A percentile compares a stretch with the other conserved stretches of the same genome.
These are phyloP conservation scores for Dactylella cylindrospora DNA, from an alignment of 2,329 filamentous ascomycete species.

Conservation along the genomic window DNA sequence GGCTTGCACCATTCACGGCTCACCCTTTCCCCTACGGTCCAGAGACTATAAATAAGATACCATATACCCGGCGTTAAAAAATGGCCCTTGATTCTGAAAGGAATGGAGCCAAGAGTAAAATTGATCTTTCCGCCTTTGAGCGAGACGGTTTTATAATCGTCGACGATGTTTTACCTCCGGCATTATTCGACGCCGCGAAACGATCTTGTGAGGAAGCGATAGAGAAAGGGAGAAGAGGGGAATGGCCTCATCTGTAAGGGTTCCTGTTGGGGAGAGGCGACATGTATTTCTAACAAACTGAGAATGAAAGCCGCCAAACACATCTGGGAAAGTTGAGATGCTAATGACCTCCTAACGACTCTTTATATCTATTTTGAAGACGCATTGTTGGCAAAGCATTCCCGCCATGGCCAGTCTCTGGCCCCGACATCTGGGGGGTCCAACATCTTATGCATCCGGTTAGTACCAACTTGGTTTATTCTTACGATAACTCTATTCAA, in stretches of 20 bases:
- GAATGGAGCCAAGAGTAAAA: too few relatives aligned
- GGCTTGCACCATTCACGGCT: too few relatives aligned
- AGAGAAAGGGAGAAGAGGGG: slow-evolving; percentile 30
- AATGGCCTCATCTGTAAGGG: slow-evolving; percentile 37
- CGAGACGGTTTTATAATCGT: slow-evolving; percentile 38
- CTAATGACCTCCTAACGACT: slow-evolving; percentile 3
- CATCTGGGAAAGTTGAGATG: neutral
- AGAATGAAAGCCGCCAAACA: too few relatives aligned
- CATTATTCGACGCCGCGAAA: slow-evolving; percentile 29
- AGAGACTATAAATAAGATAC: too few relatives aligned
- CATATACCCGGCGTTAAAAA: too few relatives aligned
- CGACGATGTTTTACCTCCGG: slow-evolving; percentile 29
- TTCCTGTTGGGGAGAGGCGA: too few relatives aligned
- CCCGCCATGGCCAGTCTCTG: slow-evolving; percentile 43
- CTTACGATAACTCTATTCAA: slow-evolving; percentile 37
- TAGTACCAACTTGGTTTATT: slow-evolving; percentile 1
- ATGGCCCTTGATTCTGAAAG: too few relatives aligned
- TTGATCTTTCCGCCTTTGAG: slow-evolving; percentile 32
- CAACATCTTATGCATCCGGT: slow-evolving; percentile 46
- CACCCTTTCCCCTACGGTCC: too few relatives aligned
- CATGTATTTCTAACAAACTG: too few relatives aligned
- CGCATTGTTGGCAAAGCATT: slow-evolving; percentile 45
- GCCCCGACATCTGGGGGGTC: slow-evolving; percentile 45
- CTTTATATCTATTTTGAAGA: slow-evolving; percentile 6
- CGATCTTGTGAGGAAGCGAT: slow-evolving; percentile 32